phyloP scores from a whole-genome alignment of 2,329 filamentous ascomycete species.

The Stachybotrys elegans region DNA sequence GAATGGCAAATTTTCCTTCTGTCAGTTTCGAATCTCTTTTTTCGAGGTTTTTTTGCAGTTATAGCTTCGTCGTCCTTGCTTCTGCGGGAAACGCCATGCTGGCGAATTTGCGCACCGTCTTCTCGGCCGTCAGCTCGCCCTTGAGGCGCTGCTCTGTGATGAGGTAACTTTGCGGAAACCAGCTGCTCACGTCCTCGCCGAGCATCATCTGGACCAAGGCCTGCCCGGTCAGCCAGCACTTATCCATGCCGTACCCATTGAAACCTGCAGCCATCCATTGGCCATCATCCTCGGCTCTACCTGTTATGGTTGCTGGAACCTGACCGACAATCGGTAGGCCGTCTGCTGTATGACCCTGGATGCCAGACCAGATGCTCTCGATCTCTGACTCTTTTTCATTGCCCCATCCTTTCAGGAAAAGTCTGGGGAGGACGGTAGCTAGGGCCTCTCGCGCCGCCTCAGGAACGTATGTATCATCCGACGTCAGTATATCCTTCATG shows the following conservation, averaged over 20 bases:
- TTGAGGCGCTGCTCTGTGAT: background rate
- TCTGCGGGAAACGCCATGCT: background rate
- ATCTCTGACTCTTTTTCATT: slow-evolving; percentile 16
- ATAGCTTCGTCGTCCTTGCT: background rate
- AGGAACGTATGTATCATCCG: slow-evolving; percentile 36
- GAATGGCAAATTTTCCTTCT: background rate
- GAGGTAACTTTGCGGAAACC: slow-evolving; percentile 10
- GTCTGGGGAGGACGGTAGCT: slow-evolving; percentile 28
- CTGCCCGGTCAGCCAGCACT: slow-evolving; percentile 42
- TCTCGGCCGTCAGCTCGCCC: background rate
- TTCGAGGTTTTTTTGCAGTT: too few relatives aligned
- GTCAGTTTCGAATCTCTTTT: too few relatives aligned
- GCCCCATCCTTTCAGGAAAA: slow-evolving; percentile 29
- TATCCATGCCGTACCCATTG: slow-evolving; percentile 44
- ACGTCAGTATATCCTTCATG: slow-evolving; percentile 32
- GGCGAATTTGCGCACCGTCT: background rate
- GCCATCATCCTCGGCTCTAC: slow-evolving; percentile 14
- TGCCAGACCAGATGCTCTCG: slow-evolving; percentile 41
- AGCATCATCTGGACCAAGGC: slow-evolving; percentile 25
- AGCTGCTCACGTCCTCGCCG: slow-evolving; percentile 14
- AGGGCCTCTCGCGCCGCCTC: slow-evolving; percentile 25
- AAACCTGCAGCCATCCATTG: slow-evolving; percentile 47
- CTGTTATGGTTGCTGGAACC: slow-evolving; percentile 24
- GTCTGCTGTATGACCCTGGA: slow-evolving; percentile 40
- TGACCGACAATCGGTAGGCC: slow-evolving; percentile 40